Evolutionary conservation across 495 filamentous ascomycete genomes (phyloP), one percentile per base, ranked within the genome.

Genomic region (Durotheca rogersii): DNA sequence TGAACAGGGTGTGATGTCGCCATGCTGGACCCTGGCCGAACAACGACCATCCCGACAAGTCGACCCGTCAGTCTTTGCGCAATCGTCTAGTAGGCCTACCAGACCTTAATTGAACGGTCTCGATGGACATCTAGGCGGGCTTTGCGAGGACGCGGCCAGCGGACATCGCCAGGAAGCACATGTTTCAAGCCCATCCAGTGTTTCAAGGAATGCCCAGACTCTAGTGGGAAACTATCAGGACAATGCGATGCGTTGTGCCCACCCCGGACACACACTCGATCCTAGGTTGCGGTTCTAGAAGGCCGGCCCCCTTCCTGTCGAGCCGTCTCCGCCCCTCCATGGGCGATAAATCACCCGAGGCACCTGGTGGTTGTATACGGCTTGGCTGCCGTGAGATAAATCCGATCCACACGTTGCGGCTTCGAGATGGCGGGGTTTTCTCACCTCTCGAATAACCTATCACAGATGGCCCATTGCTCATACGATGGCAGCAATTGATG

Each of bases 271-370:
- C 20, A 45, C 36, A 37, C 33, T n/a, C n/a, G n/a, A 35, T 47
- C 30, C 17, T 9, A 41, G 16, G 27, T 41, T 37, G 30, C 25
- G 30, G 34, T 46, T 51, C 36, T 35, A 47, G 46, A 54, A 43
- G 36, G 18, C 33, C n/a, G n/a, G n/a, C n/a, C n/a, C n/a, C n/a
- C n/a, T n/a, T 17, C 15, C 33, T 32, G 30, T 35, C n/a, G 15
- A 37, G n/a, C 36, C n/a, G 15, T 29, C 15, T 20, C 37, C 9
- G 33, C 35, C 38, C 47, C 37, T 11, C 46, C 41, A 51, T 60
- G 62, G 62, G 62, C 47, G 35, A 65, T 62, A 54, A 54, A 62
- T 65, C 23, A 47, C 59, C 62, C 62, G 62, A 47, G 23, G 20
- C 38, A 43, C 38, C 49, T 45, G 31, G 31, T 40, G 18, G 19